Conservation (phyloP, 2,329 filamentous ascomycete genomes). For the Ceratocystis variospora region DNA sequence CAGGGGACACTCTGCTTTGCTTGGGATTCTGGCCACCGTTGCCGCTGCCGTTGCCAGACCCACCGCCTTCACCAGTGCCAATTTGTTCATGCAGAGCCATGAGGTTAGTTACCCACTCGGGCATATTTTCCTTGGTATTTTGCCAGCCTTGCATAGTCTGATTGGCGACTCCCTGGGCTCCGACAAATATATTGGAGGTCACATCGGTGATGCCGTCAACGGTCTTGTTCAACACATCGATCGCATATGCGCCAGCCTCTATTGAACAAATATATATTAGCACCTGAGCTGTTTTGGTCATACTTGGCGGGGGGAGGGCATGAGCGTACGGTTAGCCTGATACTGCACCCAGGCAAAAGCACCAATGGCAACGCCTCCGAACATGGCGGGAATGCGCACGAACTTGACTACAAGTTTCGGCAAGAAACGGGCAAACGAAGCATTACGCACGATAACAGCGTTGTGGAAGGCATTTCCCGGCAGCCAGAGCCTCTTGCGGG, state of each 20-base stretch:
- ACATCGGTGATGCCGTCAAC: conserved; percentile 56
- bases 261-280: background rate
- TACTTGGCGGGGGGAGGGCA: background rate
- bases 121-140: conserved; percentile 60
- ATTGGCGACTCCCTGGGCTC: conserved; percentile 59
- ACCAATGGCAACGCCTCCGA: conserved; percentile 76
- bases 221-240: conserved; percentile 59
- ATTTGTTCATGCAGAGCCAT: conserved; percentile 48
- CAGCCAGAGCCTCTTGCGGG: conserved; percentile 58
- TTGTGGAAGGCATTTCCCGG: conserved; percentile 76
- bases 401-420: conserved; percentile 89
- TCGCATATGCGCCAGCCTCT: conserved; percentile 37
- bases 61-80: conserved; percentile 38
- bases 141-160: conserved; percentile 73
- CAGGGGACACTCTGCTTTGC: conserved; percentile 45
- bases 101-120: conserved; percentile 68
- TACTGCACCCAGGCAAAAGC: conserved; percentile 90
- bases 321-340: conserved; percentile 66
- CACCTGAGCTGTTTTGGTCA: too few relatives aligned
- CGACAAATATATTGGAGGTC: conserved; percentile 55
- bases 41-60: conserved; percentile 35
- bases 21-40: conserved; percentile 42
- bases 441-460: conserved; percentile 49
- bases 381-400: conserved; percentile 73
- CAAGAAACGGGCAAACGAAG: conserved; percentile 51